Conservation (phyloP, 164 flowering plant species). For the grape (Vitis vinifera) region DNA sequence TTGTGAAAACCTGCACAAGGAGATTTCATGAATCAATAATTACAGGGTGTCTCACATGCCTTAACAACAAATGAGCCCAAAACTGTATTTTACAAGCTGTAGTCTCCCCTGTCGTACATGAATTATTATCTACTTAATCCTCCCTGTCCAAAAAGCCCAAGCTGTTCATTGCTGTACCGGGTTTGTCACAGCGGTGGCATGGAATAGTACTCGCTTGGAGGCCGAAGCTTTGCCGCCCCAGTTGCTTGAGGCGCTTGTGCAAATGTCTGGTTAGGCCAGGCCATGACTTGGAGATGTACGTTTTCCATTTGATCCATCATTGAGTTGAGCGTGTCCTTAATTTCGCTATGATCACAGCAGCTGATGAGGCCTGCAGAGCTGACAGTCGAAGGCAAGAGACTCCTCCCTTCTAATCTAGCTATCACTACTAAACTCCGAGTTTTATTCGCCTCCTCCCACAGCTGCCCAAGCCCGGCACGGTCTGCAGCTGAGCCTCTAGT, state of each 20-base stretch:
- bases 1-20: no score
- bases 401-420: slow-evolving; percentile 57
- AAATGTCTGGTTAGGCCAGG: slow-evolving; percentile 32
- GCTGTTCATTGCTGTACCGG: no score
- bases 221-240: slow-evolving; percentile 24
- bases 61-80: no score
- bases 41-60: no score
- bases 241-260: slow-evolving; percentile 5
- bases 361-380: slow-evolving; percentile 40
- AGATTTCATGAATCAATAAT: no score
- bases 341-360: slow-evolving; percentile 47
- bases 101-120: no score
- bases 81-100: no score
- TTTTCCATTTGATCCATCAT: slow-evolving; percentile 42
- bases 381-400: slow-evolving; percentile 45
- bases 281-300: slow-evolving; percentile 46
- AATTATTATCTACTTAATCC: no score
- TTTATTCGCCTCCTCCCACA: slow-evolving; percentile 38
- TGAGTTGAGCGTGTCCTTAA: slow-evolving; percentile 32
- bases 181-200: background rate
- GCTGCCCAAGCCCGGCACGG: slow-evolving; percentile 39
- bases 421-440: slow-evolving; percentile 34
- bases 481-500: slow-evolving; percentile 47
- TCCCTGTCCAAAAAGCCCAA: no score
- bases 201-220: slow-evolving; percentile 15